These are phyloP conservation scores for Termitomyces sp. DNA, from an alignment of 768 basidiomycete species.

Conservation along the genomic window DNA sequence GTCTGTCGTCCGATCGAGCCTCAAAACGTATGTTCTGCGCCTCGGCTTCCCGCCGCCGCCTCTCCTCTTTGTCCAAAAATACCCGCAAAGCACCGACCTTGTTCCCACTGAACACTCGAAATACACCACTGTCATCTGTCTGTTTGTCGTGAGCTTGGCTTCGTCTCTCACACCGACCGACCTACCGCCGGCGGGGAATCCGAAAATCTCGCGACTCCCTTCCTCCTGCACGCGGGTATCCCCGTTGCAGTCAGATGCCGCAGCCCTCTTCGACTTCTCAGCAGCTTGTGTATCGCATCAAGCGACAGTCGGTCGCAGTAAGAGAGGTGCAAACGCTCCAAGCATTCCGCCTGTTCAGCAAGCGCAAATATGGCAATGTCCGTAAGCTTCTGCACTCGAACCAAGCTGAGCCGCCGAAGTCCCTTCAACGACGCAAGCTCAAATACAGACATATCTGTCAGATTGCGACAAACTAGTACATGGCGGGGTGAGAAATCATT, in stretches of 20 bases:
- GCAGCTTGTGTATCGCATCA: slow-evolving; percentile 64
- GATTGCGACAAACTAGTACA: slow-evolving; percentile 61
- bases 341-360: slow-evolving; percentile 58
- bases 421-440: slow-evolving; percentile 68
- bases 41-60: slow-evolving; percentile 54
- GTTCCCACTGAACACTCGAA: slow-evolving; percentile 73
- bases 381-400: slow-evolving; percentile 77
- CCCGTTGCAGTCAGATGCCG: slow-evolving; percentile 80
- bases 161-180: slow-evolving; percentile 10
- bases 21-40: slow-evolving; percentile 51
- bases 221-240: slow-evolving; percentile 63
- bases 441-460: slow-evolving; percentile 83
- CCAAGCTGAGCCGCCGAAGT: slow-evolving; percentile 73
- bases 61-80: slow-evolving; percentile 69
- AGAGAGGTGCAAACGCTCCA: slow-evolving; percentile 82
- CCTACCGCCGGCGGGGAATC: slow-evolving; percentile 60
- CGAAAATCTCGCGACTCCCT: slow-evolving; percentile 73
- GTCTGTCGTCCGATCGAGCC: slow-evolving; percentile 57
- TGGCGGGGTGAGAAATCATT: neutral
- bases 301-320: slow-evolving; percentile 82
- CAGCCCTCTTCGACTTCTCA: slow-evolving; percentile 53
- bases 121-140: slow-evolving; percentile 61
- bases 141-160: slow-evolving; percentile 19
- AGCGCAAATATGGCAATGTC: slow-evolving; percentile 79
- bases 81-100: slow-evolving; percentile 56